Evolutionary conservation across 176 grass and related monocot species (phyloP), one percentile per base, ranked within the genome.

Genomic region (Secale cereale): DNA sequence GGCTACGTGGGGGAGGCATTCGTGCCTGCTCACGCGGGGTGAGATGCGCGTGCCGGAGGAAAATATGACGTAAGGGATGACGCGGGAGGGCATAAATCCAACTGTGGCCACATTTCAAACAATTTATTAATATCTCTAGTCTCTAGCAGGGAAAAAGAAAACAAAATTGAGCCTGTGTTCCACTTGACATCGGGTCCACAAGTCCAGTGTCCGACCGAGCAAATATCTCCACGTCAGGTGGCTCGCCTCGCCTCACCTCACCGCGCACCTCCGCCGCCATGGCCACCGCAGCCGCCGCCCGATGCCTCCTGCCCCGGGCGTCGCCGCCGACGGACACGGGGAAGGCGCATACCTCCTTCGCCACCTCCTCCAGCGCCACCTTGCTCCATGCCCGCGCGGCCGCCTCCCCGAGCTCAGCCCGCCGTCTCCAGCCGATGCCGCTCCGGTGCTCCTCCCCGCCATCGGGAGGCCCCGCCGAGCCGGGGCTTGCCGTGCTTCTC

Each of bases 401-500:
- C 32, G 84, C 37, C 25, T n/a, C 32, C 26, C 64, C n/a, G 63
- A 69, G 48, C 0, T 74, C 35, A 8, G 40, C 36, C 25, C 41
- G 88, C 59, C 50, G 85, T 27, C 22, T 84, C 30, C 32, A 5
- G 71, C 5, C 36, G 30, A 6, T 65, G 36, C 87, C 26, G 17
- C 19, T 85, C 46, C 83, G 56, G 79, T 88, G 82, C 72, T 46
- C 78, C 59, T 69, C 85, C 10, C 59, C 85, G 7, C 27, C 75
- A 7, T 30, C 86, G 5, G 65, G 59, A 1, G 79, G 4, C 13
- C 2, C 73, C 1, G 25, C 74, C 1, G 4, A 12, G 2, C 78
- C 76, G 50, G 64, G 76, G 22, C 17, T 93, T 61, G 88, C 79
- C 10, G 66, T 93, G 23, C 82, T 93, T 39, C 45, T 93, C 8